Conservation (phyloP, 208 protist species). For the Trypanosoma cruzi region DNA sequence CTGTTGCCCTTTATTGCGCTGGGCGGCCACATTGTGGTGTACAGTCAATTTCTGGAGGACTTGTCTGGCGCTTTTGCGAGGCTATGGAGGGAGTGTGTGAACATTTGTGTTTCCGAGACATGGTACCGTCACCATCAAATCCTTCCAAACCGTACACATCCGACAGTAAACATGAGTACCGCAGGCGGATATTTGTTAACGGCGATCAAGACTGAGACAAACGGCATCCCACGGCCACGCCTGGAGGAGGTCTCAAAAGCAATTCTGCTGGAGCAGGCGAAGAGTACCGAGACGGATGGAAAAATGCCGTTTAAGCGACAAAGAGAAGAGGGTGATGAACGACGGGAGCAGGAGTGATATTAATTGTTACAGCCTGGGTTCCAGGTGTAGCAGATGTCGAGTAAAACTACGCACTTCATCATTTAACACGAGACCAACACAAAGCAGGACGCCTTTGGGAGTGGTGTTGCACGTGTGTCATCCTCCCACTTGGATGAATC, state of each 20-base stretch:
- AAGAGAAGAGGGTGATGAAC: not conserved
- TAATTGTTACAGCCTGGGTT: not conserved
- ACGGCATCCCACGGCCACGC: constrained; percentile 26
- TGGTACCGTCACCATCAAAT: constrained; percentile 95
- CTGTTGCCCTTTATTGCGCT: constrained; percentile 79
- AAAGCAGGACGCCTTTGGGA: not conserved
- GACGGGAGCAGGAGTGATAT: not conserved
- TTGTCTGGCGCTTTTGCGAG: constrained; percentile 58
- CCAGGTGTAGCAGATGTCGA: not conserved
- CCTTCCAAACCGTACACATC: constrained; percentile 92
- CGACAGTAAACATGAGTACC: constrained; percentile 93
- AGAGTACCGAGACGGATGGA: not conserved
- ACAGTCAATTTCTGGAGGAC: constrained; percentile 87
- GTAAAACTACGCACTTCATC: not conserved
- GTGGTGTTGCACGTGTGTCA: not conserved
- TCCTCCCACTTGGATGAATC: not conserved
- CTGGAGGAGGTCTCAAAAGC: constrained; percentile 5
- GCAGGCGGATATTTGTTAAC: constrained; percentile 92
- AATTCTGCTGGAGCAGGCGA: not conserved
- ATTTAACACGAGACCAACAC: not conserved
- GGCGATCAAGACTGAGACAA: constrained; percentile 73
- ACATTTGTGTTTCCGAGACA: constrained; percentile 90
- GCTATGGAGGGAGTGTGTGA: constrained; percentile 74
- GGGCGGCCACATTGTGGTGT: constrained; percentile 84
- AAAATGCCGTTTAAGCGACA: not conserved